A percentile compares a stretch with the other conserved stretches of the same genome.
phyloP scores from a whole-genome alignment of 2,329 filamentous ascomycete genomes.

The Alternaria sp. region DNA sequence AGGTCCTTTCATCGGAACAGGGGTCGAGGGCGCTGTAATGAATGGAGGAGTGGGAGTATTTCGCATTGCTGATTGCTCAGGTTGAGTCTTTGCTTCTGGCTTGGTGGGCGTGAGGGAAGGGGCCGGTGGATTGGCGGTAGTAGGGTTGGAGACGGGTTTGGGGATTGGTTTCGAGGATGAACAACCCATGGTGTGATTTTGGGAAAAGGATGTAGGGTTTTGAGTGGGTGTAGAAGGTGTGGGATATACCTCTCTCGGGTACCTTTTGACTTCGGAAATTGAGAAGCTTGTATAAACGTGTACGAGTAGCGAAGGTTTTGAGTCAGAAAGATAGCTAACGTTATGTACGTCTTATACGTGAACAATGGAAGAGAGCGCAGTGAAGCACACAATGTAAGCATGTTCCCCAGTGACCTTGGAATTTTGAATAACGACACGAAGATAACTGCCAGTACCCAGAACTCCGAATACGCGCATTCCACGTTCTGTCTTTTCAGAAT shows the following conservation, averaged over 20 bases:
- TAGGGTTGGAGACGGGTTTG: not conserved
- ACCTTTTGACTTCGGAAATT: not conserved
- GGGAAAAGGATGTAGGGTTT: not conserved
- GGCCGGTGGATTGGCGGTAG: not conserved
- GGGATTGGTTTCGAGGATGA: not conserved
- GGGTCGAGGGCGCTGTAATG: not conserved
- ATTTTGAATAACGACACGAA: not conserved
- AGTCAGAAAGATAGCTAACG: not conserved
- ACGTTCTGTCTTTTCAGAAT: not conserved
- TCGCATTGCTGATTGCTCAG: not conserved
- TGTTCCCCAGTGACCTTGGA: not conserved
- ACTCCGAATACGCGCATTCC: not conserved
- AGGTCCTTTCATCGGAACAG: not conserved
- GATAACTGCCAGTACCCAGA: not conserved
- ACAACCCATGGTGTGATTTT: not conserved
- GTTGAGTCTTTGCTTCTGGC: not conserved
- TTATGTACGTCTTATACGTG: not conserved
- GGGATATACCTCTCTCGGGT: accelerated
- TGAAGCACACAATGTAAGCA: not conserved
- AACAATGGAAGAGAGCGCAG: not conserved
- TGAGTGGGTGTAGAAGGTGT: accelerated
- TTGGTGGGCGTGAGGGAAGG: not conserved
- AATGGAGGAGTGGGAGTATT: not conserved
- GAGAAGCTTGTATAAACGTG: not conserved
- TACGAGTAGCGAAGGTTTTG: not conserved